phyloP scores from a whole-genome alignment of 1,139 yeast species.

The Meyerozyma carpophila region DNA sequence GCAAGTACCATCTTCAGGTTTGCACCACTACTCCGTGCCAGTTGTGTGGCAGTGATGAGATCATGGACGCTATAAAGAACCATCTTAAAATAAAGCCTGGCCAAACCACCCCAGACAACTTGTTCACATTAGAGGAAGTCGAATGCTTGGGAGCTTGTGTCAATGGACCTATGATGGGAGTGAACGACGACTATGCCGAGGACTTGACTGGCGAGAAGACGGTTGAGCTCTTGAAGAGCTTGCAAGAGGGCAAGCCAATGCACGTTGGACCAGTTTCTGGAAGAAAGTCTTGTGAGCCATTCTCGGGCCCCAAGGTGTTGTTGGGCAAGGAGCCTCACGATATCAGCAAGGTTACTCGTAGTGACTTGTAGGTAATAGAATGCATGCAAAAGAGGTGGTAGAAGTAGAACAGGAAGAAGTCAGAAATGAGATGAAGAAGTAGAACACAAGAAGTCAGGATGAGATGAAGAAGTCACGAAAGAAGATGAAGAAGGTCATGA shows the following conservation, averaged over 20 bases:
- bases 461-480: background rate
- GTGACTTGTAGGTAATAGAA: constrained; percentile 27
- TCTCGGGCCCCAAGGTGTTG: constrained; percentile 64
- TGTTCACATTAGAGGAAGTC: constrained; percentile 81
- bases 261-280: constrained; percentile 67
- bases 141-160: constrained; percentile 93
- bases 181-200: constrained; percentile 80
- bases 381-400: background rate
- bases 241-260: constrained; percentile 58
- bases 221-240: constrained; percentile 53
- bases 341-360: constrained; percentile 56
- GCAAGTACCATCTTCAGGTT: constrained; percentile 77
- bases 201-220: constrained; percentile 72
- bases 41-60: constrained; percentile 74
- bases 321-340: constrained; percentile 59
- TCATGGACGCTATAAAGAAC: constrained; percentile 64
- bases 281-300: constrained; percentile 74
- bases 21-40: constrained; percentile 93
- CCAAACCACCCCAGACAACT: constrained; percentile 69
- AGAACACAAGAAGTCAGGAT: background rate
- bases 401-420: background rate
- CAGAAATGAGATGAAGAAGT: background rate
- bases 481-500: too few species aligned
- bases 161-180: constrained; percentile 84
- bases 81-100: constrained; percentile 69